These are phyloP conservation scores for Epichloe gansuensis DNA, from an alignment of 2,329 filamentous ascomycete species.

Conservation along the genomic window DNA sequence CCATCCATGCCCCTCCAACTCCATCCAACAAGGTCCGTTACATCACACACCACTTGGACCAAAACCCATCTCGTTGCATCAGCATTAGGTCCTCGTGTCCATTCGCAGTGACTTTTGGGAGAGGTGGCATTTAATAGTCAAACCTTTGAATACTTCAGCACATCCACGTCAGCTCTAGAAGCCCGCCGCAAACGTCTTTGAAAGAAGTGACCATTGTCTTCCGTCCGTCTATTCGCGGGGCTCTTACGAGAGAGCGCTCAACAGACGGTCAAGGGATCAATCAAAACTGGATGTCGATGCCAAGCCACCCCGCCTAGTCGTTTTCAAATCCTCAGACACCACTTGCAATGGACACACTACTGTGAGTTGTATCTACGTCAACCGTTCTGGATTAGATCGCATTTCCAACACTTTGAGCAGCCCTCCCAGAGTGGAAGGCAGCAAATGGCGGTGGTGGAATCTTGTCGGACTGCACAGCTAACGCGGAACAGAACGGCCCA, in stretches of 20 bases:
- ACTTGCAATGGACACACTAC: slow-evolving; percentile 44
- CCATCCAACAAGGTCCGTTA: neutral
- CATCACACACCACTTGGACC: neutral
- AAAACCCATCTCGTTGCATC: too few species aligned
- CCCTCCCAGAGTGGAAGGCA: neutral
- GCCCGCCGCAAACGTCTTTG: neutral
- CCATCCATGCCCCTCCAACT: neutral
- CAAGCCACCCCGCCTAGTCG: neutral
- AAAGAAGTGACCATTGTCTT: neutral
- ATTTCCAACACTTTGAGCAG: neutral
- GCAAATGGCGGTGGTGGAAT: neutral
- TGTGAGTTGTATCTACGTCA: slow-evolving; percentile 32
- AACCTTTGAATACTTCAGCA: neutral
- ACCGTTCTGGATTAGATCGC: neutral
- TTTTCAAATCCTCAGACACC: neutral
- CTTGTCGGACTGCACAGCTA: neutral
- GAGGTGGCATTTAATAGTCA: neutral
- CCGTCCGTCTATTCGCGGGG: neutral
- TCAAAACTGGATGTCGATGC: neutral
- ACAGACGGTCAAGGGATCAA: neutral
- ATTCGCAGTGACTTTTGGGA: neutral
- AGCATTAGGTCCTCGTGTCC: too few species aligned
- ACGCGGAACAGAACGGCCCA: slow-evolving; percentile 59
- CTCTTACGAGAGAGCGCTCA: neutral
- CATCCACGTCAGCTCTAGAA: neutral